These are phyloP conservation scores for Cydonia oblonga DNA, from an alignment of 331 rosid genomes.

Conservation along the genomic window DNA sequence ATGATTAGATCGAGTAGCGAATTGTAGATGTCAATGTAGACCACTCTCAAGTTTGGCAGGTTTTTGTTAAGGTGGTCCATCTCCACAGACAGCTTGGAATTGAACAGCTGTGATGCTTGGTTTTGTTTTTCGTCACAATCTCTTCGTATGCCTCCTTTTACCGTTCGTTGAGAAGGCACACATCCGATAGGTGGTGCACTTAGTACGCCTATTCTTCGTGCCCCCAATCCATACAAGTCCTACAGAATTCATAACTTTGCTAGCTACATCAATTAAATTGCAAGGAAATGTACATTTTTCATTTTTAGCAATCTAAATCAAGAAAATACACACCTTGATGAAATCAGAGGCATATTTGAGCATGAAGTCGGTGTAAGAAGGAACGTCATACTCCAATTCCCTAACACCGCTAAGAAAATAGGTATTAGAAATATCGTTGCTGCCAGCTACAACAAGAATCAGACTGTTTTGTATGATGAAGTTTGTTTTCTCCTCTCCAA, in stretches of 20 bases:
- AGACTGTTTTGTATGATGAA: conserved; percentile 32
- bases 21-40: conserved; percentile 31
- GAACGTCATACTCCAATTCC: conserved; percentile 20
- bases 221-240: conserved; percentile 39
- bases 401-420: conserved; percentile 17
- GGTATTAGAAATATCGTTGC: conserved; percentile 38
- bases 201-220: conserved; percentile 35
- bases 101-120: conserved; percentile 32
- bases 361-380: conserved; percentile 28
- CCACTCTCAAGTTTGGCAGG: conserved; percentile 21
- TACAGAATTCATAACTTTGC: background rate
- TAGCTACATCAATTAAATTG: background rate
- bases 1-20: conserved; percentile 30
- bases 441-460: conserved; percentile 28
- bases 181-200: conserved; percentile 46
- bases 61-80: conserved; percentile 5
- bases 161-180: conserved; percentile 34
- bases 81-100: conserved; percentile 20
- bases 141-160: conserved; percentile 34
- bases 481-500: conserved; percentile 33
- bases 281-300: background rate
- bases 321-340: conserved; percentile 19
- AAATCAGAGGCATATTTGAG: conserved; percentile 20
- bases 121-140: conserved; percentile 18
- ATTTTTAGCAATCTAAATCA: background rate